phyloP scores from a whole-genome alignment of 257 asterid species.

The Handroanthus guayacan region DNA sequence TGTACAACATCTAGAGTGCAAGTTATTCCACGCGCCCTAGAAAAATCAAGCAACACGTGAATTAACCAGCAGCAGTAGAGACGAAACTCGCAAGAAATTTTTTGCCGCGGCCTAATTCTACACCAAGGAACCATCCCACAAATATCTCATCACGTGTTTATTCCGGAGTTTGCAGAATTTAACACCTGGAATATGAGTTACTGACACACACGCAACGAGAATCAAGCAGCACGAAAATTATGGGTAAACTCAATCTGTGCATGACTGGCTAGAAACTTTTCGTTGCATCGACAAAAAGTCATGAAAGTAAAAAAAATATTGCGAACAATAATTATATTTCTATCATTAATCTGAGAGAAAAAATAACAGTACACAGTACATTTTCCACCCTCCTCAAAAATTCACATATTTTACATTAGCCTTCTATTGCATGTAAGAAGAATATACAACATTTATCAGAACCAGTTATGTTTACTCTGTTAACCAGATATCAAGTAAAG shows the following conservation, averaged over 20 bases:
- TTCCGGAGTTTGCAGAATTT: too few species aligned
- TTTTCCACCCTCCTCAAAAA: slow-evolving; percentile 2
- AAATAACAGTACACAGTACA: background rate
- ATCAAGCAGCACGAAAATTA: background rate
- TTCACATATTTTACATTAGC: slow-evolving; percentile 24
- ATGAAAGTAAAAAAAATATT: background rate
- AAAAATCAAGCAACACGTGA: too few species aligned
- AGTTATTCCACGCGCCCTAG: too few species aligned
- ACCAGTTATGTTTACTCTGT: slow-evolving; percentile 1
- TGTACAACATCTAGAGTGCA: too few species aligned
- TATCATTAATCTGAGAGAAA: background rate
- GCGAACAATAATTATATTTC: background rate
- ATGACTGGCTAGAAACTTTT: background rate
- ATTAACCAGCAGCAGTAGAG: too few species aligned
- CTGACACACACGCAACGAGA: too few species aligned
- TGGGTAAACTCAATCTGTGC: background rate
- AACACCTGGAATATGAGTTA: too few species aligned
- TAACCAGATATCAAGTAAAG: slow-evolving; percentile 17
- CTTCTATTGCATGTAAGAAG: background rate
- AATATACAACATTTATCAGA: slow-evolving; percentile 5
- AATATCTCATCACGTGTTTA: too few species aligned
- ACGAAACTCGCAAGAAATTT: too few species aligned
- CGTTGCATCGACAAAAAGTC: background rate
- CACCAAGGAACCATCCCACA: too few species aligned
- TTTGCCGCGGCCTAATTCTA: too few species aligned